phyloP scores from a whole-genome alignment of 805 yeast species.

The Yamadazyma takamatsuzukensis region DNA sequence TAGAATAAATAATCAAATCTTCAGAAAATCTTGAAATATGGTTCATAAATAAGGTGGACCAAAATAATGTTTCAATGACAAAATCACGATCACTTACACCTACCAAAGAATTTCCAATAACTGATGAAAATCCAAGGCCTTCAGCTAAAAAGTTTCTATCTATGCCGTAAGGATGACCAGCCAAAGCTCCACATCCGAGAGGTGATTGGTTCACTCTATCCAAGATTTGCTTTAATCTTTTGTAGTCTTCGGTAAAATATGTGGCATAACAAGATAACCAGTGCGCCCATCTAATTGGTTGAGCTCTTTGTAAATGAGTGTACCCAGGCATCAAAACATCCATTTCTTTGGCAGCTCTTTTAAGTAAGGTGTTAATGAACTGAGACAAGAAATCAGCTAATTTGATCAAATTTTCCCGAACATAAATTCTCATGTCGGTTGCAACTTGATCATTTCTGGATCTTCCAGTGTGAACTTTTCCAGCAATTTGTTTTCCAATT shows the following conservation, averaged over 20 bases:
- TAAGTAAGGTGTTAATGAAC: slow-evolving; percentile 64
- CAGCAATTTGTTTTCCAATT: slow-evolving; percentile 90
- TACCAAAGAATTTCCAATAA: slow-evolving; percentile 92
- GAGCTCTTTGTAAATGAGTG: slow-evolving; percentile 97
- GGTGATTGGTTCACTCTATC: slow-evolving; percentile 86
- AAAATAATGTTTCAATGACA: slow-evolving; percentile 91
- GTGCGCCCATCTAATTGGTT: slow-evolving; percentile 99
- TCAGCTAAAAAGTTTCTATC: slow-evolving; percentile 87
- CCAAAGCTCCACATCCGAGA: slow-evolving; percentile 95
- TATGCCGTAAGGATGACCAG: slow-evolving; percentile 99
- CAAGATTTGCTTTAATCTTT: slow-evolving; percentile 76
- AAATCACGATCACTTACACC: slow-evolving; percentile 98
- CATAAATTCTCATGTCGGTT: slow-evolving; percentile 96
- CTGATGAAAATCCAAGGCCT: slow-evolving; percentile 75
- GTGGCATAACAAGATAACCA: slow-evolving; percentile 96
- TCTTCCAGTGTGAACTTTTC: slow-evolving; percentile 99
- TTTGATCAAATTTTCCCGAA: slow-evolving; percentile 72
- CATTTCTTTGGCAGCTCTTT: slow-evolving; percentile 81
- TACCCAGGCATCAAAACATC: slow-evolving; percentile 98
- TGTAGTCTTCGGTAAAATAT: slow-evolving; percentile 85
- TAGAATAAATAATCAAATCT: slow-evolving; percentile 91
- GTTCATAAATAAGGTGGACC: slow-evolving; percentile 94
- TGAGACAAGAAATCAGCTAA: slow-evolving; percentile 51
- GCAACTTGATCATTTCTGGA: slow-evolving; percentile 99
- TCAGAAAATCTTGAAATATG: slow-evolving; percentile 93